Evolutionary conservation across 1,284 basidiomycete species (phyloP).

Genomic region (Ustilago loliicola): DNA sequence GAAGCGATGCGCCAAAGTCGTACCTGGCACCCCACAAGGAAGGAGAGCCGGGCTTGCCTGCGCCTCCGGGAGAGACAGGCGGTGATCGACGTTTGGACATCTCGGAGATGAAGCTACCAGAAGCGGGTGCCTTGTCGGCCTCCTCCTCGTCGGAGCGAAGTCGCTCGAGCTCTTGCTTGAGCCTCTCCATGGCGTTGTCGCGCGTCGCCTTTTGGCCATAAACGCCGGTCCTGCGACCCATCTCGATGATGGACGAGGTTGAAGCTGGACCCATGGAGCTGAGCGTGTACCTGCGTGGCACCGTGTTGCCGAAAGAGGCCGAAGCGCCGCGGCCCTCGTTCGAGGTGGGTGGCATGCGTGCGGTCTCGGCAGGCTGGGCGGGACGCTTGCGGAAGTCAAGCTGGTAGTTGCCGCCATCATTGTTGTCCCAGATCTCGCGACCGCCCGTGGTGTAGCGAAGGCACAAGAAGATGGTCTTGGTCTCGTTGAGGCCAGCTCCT

Average conservation of each 20-base stretch:
- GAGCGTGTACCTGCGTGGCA: slow-evolving; percentile 49
- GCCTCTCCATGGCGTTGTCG: slow-evolving; percentile 70
- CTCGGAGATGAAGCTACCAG: slow-evolving; percentile 41
- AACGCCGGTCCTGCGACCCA: slow-evolving; percentile 58
- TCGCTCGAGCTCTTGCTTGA: slow-evolving; percentile 73
- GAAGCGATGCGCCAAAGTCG: slow-evolving; percentile 74
- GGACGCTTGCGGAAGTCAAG: slow-evolving; percentile 73
- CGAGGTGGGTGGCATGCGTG: slow-evolving; percentile 33
- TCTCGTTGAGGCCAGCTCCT: slow-evolving; percentile 77
- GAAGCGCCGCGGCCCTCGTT: slow-evolving; percentile 22
- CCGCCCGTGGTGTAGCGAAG: slow-evolving; percentile 82
- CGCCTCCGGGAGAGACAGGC: slow-evolving; percentile 63
- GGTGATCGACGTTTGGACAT: slow-evolving; percentile 57
- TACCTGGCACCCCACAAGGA: slow-evolving; percentile 70
- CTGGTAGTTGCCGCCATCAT: slow-evolving; percentile 83
- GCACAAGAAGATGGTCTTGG: slow-evolving; percentile 86
- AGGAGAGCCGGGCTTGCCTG: slow-evolving; percentile 64
- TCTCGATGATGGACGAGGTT: slow-evolving; percentile 55
- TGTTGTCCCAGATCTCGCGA: slow-evolving; percentile 92
- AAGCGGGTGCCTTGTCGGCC: slow-evolving; percentile 54
- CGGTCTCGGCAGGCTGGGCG: slow-evolving; percentile 28
- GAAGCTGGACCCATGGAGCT: slow-evolving; percentile 35
- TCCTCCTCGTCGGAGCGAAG: slow-evolving; percentile 73
- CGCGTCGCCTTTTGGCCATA: slow-evolving; percentile 66
- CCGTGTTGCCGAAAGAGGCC: slow-evolving; percentile 33